Evolutionary conservation across 441 rosid species (phyloP).

Genomic region (Arabidopsis lyrata): DNA sequence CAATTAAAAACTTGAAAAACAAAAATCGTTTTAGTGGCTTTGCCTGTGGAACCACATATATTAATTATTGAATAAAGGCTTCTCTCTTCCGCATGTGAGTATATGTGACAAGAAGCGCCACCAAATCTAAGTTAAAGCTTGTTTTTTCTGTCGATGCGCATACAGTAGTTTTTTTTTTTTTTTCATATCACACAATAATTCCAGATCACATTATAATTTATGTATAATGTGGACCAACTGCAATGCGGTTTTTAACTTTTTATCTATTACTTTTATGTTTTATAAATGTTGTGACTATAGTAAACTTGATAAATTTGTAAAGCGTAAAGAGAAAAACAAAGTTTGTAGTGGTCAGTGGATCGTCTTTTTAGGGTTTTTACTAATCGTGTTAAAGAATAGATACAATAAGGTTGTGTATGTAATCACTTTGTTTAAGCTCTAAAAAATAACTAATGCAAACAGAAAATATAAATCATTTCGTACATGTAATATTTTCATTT

Average conservation of each 20-base stretch:
- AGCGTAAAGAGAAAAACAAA: no score
- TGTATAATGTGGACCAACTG: no score
- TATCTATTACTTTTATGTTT: no score
- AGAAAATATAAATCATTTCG: background rate
- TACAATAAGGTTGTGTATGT: background rate
- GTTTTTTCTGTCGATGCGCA: constrained; percentile 24
- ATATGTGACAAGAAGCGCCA: constrained; percentile 47
- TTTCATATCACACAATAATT: constrained; percentile 3
- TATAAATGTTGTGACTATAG: no score
- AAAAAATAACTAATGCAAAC: background rate
- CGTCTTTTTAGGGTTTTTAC: background rate
- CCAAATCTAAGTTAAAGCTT: constrained; percentile 40
- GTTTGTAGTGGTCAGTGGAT: no score
- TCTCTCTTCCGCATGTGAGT: constrained; percentile 39
- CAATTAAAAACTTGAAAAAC: background rate
- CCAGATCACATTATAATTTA: no score
- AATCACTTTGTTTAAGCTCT: background rate
- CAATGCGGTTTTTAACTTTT: no score
- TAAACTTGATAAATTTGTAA: no score
- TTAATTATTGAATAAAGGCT: constrained; percentile 30
- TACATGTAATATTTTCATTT: no score
- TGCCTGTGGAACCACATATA: constrained; percentile 32
- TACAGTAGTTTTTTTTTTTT: background rate
- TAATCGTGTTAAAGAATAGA: background rate
- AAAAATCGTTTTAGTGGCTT: constrained; percentile 24